Evolutionary conservation across 257 asterid species (phyloP).

Genomic region (Solanum microdontum): DNA sequence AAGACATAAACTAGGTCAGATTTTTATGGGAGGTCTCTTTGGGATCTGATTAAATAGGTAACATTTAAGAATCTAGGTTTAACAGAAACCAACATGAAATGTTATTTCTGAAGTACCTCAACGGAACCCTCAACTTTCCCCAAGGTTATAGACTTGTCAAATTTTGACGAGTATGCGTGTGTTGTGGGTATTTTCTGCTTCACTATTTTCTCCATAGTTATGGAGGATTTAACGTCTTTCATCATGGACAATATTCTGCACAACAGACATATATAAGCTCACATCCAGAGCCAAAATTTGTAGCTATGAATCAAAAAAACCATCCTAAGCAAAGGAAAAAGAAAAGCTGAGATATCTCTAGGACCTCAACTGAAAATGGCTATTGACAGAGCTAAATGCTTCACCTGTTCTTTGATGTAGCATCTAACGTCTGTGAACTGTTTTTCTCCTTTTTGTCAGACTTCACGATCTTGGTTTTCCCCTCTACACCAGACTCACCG

Average conservation of each 20-base stretch:
- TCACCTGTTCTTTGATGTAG: conserved; percentile 54
- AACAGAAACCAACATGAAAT: neutral
- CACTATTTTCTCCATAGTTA: conserved; percentile 33
- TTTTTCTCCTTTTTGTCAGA: conserved; percentile 19
- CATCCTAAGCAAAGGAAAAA: neutral
- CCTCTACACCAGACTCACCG: conserved; percentile 12
- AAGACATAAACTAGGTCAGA: neutral
- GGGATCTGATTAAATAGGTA: neutral
- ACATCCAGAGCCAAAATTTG: neutral
- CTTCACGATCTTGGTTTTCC: conserved; percentile 22
- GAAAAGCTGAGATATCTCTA: neutral
- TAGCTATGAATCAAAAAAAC: neutral
- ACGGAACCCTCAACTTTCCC: conserved; percentile 73
- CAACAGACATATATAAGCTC: neutral
- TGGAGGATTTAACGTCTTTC: conserved; percentile 41
- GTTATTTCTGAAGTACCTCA: conserved; percentile 39
- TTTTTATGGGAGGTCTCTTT: neutral
- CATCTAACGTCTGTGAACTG: conserved; percentile 31
- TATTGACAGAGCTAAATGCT: neutral
- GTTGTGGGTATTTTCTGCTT: conserved; percentile 42
- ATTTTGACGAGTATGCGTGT: conserved; percentile 26
- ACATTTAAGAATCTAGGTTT: neutral
- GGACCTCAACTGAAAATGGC: neutral
- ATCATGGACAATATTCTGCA: conserved; percentile 50
- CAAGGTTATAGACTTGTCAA: conserved; percentile 40